A percentile compares a stretch with the other conserved stretches of the same genome.
phyloP scores from a whole-genome alignment of 495 filamentous ascomycete species.

The Cetradonia linearis region DNA sequence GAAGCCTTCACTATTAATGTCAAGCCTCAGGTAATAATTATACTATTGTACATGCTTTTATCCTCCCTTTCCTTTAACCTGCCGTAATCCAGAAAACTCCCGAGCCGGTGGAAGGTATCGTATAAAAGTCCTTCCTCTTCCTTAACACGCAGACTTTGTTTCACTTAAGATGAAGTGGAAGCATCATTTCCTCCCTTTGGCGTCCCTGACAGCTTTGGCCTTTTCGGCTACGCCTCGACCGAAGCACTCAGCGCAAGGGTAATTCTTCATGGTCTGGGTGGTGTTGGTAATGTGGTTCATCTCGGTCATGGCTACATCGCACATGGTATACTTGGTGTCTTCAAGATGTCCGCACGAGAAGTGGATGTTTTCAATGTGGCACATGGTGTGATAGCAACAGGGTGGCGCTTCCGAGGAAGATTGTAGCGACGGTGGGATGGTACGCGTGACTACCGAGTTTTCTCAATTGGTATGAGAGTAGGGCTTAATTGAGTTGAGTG shows the following conservation, averaged over 20 bases:
- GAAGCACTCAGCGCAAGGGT: slow-evolving; percentile 19
- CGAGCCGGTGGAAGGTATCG: neutral
- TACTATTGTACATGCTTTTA: neutral
- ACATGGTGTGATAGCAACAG: slow-evolving; percentile 14
- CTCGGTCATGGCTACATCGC: slow-evolving; percentile 21
- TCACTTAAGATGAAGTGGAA: neutral
- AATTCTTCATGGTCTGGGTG: slow-evolving; percentile 11
- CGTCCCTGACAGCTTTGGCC: slow-evolving; percentile 27
- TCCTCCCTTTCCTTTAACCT: neutral
- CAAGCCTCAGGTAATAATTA: neutral
- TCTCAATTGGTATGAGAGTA: neutral
- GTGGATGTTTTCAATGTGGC: slow-evolving; percentile 20
- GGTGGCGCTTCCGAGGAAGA: neutral
- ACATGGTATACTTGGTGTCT: slow-evolving; percentile 24
- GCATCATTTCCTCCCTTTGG: slow-evolving; percentile 15
- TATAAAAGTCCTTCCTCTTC: neutral
- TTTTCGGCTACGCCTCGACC: slow-evolving; percentile 21
- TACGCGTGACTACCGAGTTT: neutral
- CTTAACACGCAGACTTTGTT: neutral
- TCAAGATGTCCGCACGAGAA: slow-evolving; percentile 21
- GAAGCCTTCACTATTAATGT: neutral
- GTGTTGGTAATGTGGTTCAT: slow-evolving; percentile 17
- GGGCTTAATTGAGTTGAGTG: neutral
- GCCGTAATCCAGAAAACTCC: neutral
- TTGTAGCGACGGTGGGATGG: neutral